These are phyloP conservation scores for Corymbia maculata DNA, from an alignment of 345 rosid genomes.

Conservation along the genomic window DNA sequence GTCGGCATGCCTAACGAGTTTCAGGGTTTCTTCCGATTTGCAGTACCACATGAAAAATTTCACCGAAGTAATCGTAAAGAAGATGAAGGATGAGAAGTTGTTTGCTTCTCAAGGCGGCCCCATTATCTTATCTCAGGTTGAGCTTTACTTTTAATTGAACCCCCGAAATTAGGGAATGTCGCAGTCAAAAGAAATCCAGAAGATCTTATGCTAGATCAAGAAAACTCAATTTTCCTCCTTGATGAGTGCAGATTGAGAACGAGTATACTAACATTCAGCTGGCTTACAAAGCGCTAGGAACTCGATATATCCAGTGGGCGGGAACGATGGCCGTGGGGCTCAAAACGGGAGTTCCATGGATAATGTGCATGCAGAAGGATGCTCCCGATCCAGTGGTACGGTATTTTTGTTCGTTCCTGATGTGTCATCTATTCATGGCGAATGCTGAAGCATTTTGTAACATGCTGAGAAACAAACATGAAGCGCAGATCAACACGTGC, in stretches of 20 bases:
- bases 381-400: conserved; percentile 37
- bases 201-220: not conserved
- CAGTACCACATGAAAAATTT: conserved; percentile 34
- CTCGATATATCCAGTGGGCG: conserved; percentile 44
- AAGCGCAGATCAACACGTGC: conserved; percentile 39
- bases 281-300: conserved; percentile 24
- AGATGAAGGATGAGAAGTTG: conserved; percentile 24
- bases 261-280: conserved; percentile 33
- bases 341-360: conserved; percentile 38
- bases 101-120: conserved; percentile 50
- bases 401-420: not conserved
- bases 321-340: conserved; percentile 29
- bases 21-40: not conserved
- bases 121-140: conserved; percentile 36
- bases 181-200: not conserved
- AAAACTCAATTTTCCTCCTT: not conserved
- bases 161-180: not conserved
- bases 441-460: not conserved
- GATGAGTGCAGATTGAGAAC: conserved; percentile 30
- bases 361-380: conserved; percentile 45
- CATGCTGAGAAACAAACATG: not conserved
- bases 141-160: not conserved
- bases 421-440: not conserved
- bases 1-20: not conserved
- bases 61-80: conserved; percentile 14